These are phyloP conservation scores for Berkeleyomyces rouxiae DNA, from an alignment of 2,329 filamentous ascomycete species.

Conservation along the genomic window DNA sequence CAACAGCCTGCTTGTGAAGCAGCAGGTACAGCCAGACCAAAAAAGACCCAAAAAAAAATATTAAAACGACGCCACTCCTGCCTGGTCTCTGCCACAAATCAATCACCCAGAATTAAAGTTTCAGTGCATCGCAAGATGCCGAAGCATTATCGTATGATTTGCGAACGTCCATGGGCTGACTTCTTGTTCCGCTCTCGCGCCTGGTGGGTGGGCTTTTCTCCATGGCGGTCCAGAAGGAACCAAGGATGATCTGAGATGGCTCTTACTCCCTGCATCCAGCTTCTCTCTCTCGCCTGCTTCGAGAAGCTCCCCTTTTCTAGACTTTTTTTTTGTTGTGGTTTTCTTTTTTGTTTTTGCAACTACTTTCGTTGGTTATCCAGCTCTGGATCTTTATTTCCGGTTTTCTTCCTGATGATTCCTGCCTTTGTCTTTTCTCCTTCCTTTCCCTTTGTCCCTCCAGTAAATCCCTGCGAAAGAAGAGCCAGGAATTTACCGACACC, in stretches of 20 bases:
- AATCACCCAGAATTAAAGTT: conserved; percentile 11
- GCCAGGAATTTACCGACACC: background rate
- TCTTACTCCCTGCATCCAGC: background rate
- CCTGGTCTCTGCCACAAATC: background rate
- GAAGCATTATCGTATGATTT: conserved; percentile 12
- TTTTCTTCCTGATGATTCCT: background rate
- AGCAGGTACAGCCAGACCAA: background rate
- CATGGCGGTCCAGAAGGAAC: background rate
- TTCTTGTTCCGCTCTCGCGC: background rate
- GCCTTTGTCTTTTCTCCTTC: background rate
- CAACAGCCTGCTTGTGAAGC: background rate
- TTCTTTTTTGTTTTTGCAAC: background rate
- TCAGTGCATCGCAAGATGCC: conserved; percentile 12
- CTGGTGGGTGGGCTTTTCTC: background rate
- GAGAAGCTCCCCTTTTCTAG: background rate
- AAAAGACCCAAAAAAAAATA: background rate
- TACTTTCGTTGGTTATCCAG: background rate
- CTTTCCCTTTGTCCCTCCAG: background rate
- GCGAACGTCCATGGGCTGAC: conserved; percentile 1
- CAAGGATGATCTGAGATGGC: background rate
- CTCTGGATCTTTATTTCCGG: background rate
- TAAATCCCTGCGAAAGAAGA: background rate
- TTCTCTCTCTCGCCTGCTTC: background rate
- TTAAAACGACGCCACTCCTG: background rate
- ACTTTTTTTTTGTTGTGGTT: background rate